Base-by-base conservation (phyloP, 257 asterid species). In the Nyctanthes arbortristis region DNA sequence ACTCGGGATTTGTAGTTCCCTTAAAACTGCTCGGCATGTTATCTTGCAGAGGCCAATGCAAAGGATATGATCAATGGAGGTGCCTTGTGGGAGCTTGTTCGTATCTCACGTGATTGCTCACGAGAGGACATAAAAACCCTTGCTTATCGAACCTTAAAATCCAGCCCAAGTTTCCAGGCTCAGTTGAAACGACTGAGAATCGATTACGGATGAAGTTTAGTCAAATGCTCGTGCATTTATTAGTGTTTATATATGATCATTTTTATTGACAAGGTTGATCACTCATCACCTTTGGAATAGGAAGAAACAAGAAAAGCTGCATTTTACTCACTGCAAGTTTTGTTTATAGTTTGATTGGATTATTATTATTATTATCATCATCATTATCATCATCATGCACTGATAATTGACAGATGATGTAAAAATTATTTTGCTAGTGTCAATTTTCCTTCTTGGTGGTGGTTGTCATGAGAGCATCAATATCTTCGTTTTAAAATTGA, bases 61-160 rank as follows among this genome's bases (percentile, higher is more conserved):
- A 87, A 75, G 80, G 92, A 88, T 67, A 82, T 91, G 90, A 79
- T 88, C 27, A 77, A 43, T 29, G 88, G 84, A 24, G 92, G 96
- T 55, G 96, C 96, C 4, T 28, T 88, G 49, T 80, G 95, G 96
- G 95, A 88, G 76, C 95, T 91, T 25, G 91, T 89, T 70, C 92
- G 89, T 43, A 81, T 88, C 52, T 85, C 95, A 7, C 79, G 80
- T 65, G 90, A 87, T 49, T 87, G 97, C 75, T 75, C 89, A 45
- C 83, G 95, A 39, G 95, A 88, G 25, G 97, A 88, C 72, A 81
- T 87, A 74, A 79, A 84, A 72, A 80, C 81, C 56, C 95, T 91
- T 18, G 97, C 95, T 8, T 78, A 54, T 32, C 83, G 87, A 61
- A 87, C 86, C 10, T 79, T 85, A 32, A 84, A 79, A 63, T 80